Evolutionary conservation across 75 land plant species (phyloP), one percentile per base, ranked within the genome.

Genomic region (Chamaecyparis obtusa): DNA sequence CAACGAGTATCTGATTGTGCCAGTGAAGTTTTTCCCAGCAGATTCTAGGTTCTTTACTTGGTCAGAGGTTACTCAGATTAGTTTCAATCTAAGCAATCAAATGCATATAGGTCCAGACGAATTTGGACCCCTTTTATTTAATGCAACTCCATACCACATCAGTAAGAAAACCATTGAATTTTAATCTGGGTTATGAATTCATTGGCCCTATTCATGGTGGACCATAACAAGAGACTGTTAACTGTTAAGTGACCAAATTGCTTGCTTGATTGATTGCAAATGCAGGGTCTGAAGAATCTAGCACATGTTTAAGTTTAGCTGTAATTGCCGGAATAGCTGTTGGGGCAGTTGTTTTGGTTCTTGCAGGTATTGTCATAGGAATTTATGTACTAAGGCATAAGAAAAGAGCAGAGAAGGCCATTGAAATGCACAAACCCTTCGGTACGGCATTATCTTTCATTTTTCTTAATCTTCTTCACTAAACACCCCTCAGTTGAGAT

Each of bases 21-120:
- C 91, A 32, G 56, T 95, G 78, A 85, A 87, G 74, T 91, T 95
- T 71, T 95, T 95, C 89, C 93, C 94, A 3, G 19, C 8, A 15
- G 91, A 85, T 19, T 36, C 27, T 41, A 74, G 32, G 79, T 32
- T 11, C 55, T 92, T 93, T 85, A 87, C 85, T 36, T 32, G 81
- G 9, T 71, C 88, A 82, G 88, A 85, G 14, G 32, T 89, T 72
- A 21, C 67, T 35, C 33, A 0, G 0, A 74, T 92, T 81, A 89
- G 84, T 15, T 95, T 89, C 57, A 10, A 79, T 4, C 89, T 95
- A 2, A 89, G 92, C 84, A 90, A 90, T 80, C 93, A 93, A 41
- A 85, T 84, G 33, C 87, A 85, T 85, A 87, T 87, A 83, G 88
- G 92, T 80, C 91, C 92, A 75, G 0, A 3, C 0, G 36, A 0